phyloP scores from a whole-genome alignment of 257 asterid species.

The Capsicum rhomboideum region DNA sequence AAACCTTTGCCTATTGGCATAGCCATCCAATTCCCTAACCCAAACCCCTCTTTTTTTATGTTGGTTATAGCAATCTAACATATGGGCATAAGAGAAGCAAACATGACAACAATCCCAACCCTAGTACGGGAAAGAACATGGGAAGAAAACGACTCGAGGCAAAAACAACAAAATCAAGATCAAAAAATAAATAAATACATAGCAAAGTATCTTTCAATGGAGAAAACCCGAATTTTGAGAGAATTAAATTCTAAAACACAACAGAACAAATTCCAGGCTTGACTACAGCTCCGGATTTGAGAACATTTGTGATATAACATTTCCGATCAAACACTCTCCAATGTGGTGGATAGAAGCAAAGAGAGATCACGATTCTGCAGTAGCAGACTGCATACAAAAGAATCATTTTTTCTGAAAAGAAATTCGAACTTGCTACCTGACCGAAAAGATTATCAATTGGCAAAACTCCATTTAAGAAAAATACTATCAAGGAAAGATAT shows the following conservation, averaged over 20 bases:
- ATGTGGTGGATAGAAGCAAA: neutral
- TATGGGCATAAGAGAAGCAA: neutral
- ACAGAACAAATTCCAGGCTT: constrained; percentile 19
- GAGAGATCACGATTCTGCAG: constrained; percentile 11
- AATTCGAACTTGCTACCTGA: no score
- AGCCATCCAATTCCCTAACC: no score
- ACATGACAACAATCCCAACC: neutral
- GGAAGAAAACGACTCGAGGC: neutral
- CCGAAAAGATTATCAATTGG: no score
- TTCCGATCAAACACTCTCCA: neutral
- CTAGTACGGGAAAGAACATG: neutral
- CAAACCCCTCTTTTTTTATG: no score
- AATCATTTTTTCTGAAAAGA: constrained; percentile 27
- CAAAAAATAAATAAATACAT: neutral
- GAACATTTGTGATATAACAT: no score
- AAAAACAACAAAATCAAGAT: neutral
- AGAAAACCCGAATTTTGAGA: neutral
- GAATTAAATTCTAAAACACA: neutral
- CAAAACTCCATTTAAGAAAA: no score
- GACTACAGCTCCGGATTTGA: constrained; percentile 14
- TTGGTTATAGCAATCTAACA: no score
- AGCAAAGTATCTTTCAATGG: neutral
- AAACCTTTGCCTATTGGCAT: no score
- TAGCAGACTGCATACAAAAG: constrained; percentile 21
- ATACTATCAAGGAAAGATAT: no score